phyloP scores from a whole-genome alignment of 441 rosid genomes.

The Omphalea diandra region DNA sequence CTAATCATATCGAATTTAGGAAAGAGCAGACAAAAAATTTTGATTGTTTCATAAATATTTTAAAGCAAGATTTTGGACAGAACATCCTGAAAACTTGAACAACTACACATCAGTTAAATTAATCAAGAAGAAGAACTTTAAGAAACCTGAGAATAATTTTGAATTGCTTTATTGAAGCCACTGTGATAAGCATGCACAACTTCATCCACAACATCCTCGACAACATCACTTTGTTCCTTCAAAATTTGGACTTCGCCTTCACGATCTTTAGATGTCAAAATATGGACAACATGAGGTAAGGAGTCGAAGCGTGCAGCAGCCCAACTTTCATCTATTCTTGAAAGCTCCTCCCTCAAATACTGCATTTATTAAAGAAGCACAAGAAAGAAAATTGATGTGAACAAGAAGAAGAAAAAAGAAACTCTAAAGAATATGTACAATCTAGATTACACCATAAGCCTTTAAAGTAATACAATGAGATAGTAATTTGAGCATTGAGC shows the following conservation, averaged over 20 bases:
- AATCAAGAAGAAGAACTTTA: conserved; percentile 14
- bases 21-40: neutral
- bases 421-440: neutral
- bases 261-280: conserved; percentile 93
- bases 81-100: neutral
- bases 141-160: conserved; percentile 96
- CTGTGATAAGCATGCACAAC: conserved; percentile 93
- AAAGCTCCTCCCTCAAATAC: conserved; percentile 85
- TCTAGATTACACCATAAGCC: too few species aligned
- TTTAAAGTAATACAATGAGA: neutral
- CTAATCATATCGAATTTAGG: neutral
- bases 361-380: conserved; percentile 39
- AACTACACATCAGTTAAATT: neutral
- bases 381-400: conserved; percentile 23
- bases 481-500: neutral
- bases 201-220: conserved; percentile 99
- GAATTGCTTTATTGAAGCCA: conserved; percentile 99
- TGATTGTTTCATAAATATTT: neutral
- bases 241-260: conserved; percentile 70
- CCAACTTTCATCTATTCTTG: conserved; percentile 84
- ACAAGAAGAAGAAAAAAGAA: neutral
- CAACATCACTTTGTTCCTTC: conserved; percentile 88
- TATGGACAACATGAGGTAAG: conserved; percentile 96
- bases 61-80: neutral
- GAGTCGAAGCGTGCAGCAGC: conserved; percentile 93